phyloP scores from a whole-genome alignment of 1,284 basidiomycete genomes.

The Pseudozyma sp. region DNA sequence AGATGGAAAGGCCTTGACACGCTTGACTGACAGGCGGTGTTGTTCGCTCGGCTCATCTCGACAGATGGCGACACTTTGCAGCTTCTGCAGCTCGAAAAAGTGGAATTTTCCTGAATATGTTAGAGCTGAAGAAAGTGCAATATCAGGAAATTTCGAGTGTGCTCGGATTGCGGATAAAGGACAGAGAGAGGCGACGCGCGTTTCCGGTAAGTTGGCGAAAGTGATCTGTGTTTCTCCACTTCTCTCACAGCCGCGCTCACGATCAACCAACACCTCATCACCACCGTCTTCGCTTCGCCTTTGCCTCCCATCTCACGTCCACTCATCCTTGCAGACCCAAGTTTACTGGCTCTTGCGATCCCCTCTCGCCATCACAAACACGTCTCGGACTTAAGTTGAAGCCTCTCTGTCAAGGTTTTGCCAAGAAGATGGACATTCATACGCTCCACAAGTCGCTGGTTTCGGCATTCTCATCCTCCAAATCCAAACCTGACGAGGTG shows the following conservation, averaged over 20 bases:
- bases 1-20: background rate
- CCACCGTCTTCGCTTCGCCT: background rate
- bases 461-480: constrained; percentile 21
- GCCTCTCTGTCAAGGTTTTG: too few relatives aligned
- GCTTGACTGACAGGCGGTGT: too few relatives aligned
- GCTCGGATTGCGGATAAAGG: constrained; percentile 13
- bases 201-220: constrained; percentile 10
- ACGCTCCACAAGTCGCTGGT: constrained; percentile 38
- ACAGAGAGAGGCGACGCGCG: constrained; percentile 16
- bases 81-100: background rate
- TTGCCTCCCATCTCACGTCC: background rate
- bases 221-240: constrained; percentile 32
- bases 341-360: background rate
- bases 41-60: background rate
- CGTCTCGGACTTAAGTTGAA: too few relatives aligned
- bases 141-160: background rate
- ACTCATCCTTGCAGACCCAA: background rate
- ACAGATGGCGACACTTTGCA: background rate
- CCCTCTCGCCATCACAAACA: too few relatives aligned
- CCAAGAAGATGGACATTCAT: constrained; percentile 17
- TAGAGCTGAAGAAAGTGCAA: background rate
- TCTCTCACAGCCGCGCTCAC: background rate
- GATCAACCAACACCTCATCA: background rate
- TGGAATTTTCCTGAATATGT: background rate
- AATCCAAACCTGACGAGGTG: constrained; percentile 31